Conservation (phyloP, 768 basidiomycete genomes). For the Amanita pallidorosea region DNA sequence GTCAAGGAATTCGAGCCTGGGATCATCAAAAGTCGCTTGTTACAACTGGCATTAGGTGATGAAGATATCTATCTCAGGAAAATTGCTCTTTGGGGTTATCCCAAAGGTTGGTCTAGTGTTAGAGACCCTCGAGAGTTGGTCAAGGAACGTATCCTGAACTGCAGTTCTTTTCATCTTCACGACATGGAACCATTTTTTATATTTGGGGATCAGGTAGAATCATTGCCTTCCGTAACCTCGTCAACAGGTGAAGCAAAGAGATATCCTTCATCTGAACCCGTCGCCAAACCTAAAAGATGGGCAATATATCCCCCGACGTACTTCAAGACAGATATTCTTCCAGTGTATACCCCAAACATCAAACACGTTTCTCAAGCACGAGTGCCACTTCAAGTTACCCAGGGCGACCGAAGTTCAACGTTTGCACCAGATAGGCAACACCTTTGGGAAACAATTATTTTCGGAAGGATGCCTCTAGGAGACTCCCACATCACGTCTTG, state of each 20-base stretch:
- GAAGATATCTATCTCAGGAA: conserved; percentile 46
- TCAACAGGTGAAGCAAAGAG: not conserved
- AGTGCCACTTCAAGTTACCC: conserved; percentile 5
- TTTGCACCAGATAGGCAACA: conserved; percentile 27
- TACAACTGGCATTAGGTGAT: conserved; percentile 45
- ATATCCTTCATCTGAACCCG: not conserved
- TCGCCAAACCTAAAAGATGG: conserved; percentile 33
- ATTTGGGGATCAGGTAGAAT: conserved; percentile 28
- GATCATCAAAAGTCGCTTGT: conserved; percentile 32
- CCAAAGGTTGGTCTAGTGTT: conserved; percentile 51
- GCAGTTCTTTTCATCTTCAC: conserved; percentile 13
- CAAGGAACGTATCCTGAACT: conserved; percentile 34
- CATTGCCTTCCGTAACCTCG: conserved; percentile 13
- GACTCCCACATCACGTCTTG: too few relatives aligned
- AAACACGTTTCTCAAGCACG: conserved; percentile 8
- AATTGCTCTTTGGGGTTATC: conserved; percentile 69
- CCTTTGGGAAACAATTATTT: conserved; percentile 29
- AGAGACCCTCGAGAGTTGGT: conserved; percentile 45
- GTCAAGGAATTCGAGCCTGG: conserved; percentile 50
- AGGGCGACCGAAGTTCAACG: conserved; percentile 12
- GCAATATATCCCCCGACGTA: conserved; percentile 48
- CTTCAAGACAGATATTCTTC: conserved; percentile 48
- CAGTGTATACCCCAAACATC: conserved; percentile 32
- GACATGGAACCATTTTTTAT: conserved; percentile 21
- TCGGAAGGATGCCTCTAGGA: not conserved